These are phyloP conservation scores for Colletotrichum melonis DNA, from an alignment of 2,329 filamentous ascomycete genomes.

Conservation along the genomic window DNA sequence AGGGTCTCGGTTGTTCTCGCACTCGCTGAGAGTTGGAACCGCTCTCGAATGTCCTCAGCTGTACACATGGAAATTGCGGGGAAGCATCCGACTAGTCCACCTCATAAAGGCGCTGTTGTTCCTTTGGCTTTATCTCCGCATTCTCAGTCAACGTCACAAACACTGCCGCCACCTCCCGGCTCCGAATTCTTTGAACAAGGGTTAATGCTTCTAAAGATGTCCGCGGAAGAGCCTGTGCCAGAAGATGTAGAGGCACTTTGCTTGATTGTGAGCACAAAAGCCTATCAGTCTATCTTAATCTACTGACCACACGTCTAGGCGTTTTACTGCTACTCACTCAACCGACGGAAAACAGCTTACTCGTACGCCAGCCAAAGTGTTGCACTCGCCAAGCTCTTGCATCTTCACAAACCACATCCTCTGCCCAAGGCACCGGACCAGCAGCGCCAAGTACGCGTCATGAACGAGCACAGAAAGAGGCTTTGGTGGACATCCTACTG, in stretches of 20 bases:
- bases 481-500: slow-evolving; percentile 36
- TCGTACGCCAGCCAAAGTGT: slow-evolving; percentile 34
- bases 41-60: slow-evolving; percentile 1
- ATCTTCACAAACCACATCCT: slow-evolving; percentile 16
- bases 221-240: slow-evolving; percentile 24
- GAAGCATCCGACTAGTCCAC: neutral
- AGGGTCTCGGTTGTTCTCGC: slow-evolving; percentile 36
- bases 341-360: slow-evolving; percentile 34
- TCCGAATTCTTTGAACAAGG: slow-evolving; percentile 36
- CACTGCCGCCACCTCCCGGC: slow-evolving; percentile 23
- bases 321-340: slow-evolving; percentile 35
- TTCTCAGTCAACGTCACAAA: neutral
- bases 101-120: neutral
- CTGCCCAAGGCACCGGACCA: neutral
- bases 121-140: neutral
- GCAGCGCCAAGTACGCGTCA: neutral
- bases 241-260: slow-evolving; percentile 31
- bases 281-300: no score
- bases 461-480: slow-evolving; percentile 26
- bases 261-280: neutral
- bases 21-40: slow-evolving; percentile 35
- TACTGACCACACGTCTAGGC: slow-evolving; percentile 1
- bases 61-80: neutral
- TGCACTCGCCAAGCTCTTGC: slow-evolving; percentile 26
- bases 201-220: slow-evolving; percentile 29